These are phyloP conservation scores for Phaffia australis DNA, from an alignment of 768 basidiomycete species.

Conservation along the genomic window DNA sequence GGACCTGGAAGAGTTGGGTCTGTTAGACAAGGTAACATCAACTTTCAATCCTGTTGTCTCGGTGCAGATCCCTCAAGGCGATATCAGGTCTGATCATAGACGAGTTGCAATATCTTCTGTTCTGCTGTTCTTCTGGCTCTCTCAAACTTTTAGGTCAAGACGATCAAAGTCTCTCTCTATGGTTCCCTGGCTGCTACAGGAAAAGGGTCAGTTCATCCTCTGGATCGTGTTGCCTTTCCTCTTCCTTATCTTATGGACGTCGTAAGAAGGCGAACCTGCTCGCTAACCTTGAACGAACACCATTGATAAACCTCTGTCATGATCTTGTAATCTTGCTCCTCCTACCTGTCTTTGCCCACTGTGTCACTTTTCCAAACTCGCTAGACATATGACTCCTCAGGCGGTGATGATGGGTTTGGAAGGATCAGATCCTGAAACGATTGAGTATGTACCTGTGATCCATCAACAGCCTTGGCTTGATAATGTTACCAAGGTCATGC, in stretches of 20 bases:
- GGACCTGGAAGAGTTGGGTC: slow-evolving; percentile 42
- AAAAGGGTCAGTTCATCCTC: slow-evolving; percentile 41
- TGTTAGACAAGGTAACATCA: slow-evolving; percentile 56
- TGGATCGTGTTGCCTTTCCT: slow-evolving; percentile 15
- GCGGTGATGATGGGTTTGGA: slow-evolving; percentile 36
- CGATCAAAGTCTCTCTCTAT: slow-evolving; percentile 80
- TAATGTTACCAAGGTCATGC: not conserved
- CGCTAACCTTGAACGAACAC: not conserved
- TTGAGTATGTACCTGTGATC: slow-evolving; percentile 44
- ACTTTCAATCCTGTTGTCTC: slow-evolving; percentile 5
- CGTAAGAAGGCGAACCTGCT: slow-evolving; percentile 44
- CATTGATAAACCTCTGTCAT: not conserved
- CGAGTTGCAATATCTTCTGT: slow-evolving; percentile 6
- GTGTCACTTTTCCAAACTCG: slow-evolving; percentile 11
- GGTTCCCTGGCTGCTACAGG: slow-evolving; percentile 87
- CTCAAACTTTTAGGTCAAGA: slow-evolving; percentile 48
- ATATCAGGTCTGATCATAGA: too few relatives aligned
- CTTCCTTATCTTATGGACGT: slow-evolving; percentile 11
- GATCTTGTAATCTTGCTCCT: slow-evolving; percentile 5
- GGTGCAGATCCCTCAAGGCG: slow-evolving; percentile 1
- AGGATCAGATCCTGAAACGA: slow-evolving; percentile 69
- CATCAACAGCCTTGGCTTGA: not conserved
- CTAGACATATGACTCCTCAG: slow-evolving; percentile 39
- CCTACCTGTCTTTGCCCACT: slow-evolving; percentile 4
- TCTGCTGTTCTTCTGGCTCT: too few relatives aligned